These are phyloP conservation scores for Globisporangium orthogonon DNA, from an alignment of 352 stramenopile species.

Conservation along the genomic window DNA sequence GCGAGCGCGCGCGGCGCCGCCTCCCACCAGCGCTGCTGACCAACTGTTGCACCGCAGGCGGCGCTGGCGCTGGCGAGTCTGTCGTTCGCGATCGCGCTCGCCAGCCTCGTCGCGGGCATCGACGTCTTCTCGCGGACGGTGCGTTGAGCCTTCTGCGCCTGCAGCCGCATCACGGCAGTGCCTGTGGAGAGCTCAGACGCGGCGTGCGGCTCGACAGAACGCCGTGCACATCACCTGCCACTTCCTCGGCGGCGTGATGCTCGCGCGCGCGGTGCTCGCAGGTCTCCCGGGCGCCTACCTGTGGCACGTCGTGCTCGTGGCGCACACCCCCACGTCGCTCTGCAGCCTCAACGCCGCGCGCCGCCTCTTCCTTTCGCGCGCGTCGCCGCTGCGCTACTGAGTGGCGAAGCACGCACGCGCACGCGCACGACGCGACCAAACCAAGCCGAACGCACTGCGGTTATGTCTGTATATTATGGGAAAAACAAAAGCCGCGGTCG, in stretches of 20 bases:
- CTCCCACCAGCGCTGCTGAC: background rate
- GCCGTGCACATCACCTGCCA: slow-evolving; percentile 46
- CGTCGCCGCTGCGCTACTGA: slow-evolving; percentile 15
- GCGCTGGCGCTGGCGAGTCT: slow-evolving; percentile 27
- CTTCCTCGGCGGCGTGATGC: slow-evolving; percentile 56
- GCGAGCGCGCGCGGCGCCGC: background rate
- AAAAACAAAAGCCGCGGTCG: slow-evolving; percentile 6
- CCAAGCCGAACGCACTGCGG: slow-evolving; percentile 5
- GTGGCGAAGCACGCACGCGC: too few relatives aligned
- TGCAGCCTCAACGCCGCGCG: slow-evolving; percentile 23
- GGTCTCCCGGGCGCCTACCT: slow-evolving; percentile 30
- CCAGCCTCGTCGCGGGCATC: slow-evolving; percentile 32
- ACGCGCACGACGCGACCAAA: background rate
- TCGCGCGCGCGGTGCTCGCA: slow-evolving; percentile 43
- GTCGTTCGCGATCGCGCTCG: slow-evolving; percentile 33
- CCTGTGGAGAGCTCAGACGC: too few relatives aligned
- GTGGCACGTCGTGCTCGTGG: slow-evolving; percentile 39
- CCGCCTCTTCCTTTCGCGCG: slow-evolving; percentile 26
- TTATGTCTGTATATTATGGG: slow-evolving; percentile 19
- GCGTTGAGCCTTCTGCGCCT: background rate
- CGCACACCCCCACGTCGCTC: slow-evolving; percentile 23
- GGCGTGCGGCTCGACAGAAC: slow-evolving; percentile 21
- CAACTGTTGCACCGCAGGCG: slow-evolving; percentile 3
- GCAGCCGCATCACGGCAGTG: too few relatives aligned
- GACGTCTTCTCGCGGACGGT: slow-evolving; percentile 51